Conservation (phyloP, 345 rosid species). For the Sonneratia caseolaris region DNA sequence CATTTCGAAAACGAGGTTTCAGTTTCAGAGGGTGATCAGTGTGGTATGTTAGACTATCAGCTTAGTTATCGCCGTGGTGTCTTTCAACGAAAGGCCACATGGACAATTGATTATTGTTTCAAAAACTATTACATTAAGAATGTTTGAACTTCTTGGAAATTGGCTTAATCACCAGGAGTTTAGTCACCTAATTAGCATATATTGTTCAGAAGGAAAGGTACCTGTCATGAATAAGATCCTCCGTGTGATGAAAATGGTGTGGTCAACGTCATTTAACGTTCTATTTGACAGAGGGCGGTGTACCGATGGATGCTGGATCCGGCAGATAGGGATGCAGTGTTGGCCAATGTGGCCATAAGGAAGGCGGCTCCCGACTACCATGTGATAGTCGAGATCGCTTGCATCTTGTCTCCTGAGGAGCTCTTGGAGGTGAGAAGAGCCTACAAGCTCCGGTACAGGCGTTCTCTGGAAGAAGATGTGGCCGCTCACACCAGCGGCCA, state of each 20-base stretch:
- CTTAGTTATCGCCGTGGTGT: neutral
- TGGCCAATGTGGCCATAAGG: constrained; percentile 42
- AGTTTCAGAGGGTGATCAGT: too few relatives aligned
- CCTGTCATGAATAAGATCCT: too few relatives aligned
- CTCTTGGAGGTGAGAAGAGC: constrained; percentile 48
- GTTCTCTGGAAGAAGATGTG: constrained; percentile 60
- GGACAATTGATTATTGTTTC: neutral
- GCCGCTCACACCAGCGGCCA: constrained; percentile 52
- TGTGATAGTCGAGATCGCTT: constrained; percentile 45
- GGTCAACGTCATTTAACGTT: neutral
- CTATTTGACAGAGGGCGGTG: constrained; percentile 38
- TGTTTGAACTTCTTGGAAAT: neutral
- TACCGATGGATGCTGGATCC: constrained; percentile 37
- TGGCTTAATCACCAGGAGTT: neutral
- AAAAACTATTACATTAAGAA: neutral
- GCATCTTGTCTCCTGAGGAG: constrained; percentile 47
- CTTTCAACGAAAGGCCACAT: neutral
- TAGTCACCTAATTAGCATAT: neutral
- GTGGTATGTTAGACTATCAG: neutral
- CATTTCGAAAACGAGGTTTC: too few relatives aligned
- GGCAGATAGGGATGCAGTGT: constrained; percentile 46
- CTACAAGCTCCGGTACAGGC: constrained; percentile 51
- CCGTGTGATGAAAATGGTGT: too few relatives aligned
- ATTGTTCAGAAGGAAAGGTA: neutral
- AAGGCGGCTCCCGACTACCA: constrained; percentile 24